These are phyloP conservation scores for Ophiostoma quercus DNA, from an alignment of 2,329 filamentous ascomycete genomes.

Conservation along the genomic window DNA sequence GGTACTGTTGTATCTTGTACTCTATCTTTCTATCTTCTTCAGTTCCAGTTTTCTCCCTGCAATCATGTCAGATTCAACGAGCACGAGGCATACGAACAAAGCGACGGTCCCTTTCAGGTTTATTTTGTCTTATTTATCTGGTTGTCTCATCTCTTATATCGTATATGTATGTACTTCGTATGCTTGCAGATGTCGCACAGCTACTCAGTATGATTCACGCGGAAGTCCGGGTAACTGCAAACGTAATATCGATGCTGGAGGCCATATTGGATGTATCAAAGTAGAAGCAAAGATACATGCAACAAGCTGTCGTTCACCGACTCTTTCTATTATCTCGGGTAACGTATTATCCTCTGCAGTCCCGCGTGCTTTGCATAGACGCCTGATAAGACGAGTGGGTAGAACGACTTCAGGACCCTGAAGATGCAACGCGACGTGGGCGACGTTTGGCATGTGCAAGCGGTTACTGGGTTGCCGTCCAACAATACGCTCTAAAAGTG, in stretches of 20 bases:
- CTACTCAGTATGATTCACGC: not conserved
- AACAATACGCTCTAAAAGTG: too few species aligned
- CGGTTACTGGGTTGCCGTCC: not conserved
- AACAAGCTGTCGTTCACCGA: not conserved
- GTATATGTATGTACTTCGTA: not conserved
- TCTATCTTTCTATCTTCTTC: not conserved
- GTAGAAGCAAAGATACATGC: not conserved
- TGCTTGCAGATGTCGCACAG: not conserved
- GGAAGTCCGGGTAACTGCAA: not conserved
- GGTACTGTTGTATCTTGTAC: not conserved
- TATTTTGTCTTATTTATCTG: not conserved
- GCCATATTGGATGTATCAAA: not conserved
- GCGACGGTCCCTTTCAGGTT: not conserved
- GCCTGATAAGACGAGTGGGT: not conserved
- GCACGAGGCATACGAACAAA: not conserved
- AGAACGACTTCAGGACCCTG: not conserved
- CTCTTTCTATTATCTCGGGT: not conserved
- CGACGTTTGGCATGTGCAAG: not conserved
- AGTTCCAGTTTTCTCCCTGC: not conserved
- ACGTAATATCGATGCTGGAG: not conserved
- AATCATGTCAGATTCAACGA: not conserved
- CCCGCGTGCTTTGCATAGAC: too few species aligned
- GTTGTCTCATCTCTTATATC: not conserved
- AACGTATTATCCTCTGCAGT: not conserved
- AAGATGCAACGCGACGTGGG: not conserved